Evolutionary conservation across 306 rosid species (phyloP).

Genomic region (Sesbania bispinosa): DNA sequence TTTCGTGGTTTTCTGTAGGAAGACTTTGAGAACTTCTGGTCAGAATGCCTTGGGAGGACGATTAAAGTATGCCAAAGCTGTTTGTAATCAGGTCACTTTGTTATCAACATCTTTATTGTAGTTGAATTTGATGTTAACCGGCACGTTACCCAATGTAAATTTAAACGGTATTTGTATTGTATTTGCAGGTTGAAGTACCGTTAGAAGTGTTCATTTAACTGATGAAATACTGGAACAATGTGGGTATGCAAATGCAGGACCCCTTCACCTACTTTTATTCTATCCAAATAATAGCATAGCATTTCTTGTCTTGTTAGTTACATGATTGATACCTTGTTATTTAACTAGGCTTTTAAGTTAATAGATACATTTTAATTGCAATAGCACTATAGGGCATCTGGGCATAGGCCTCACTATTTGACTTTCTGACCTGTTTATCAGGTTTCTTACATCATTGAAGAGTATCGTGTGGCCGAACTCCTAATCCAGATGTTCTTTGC

Average conservation of each 20-base stretch:
- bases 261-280: not conserved
- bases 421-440: constrained; percentile 30
- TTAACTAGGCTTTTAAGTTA: not conserved
- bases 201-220: constrained; percentile 91
- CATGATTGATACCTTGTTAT: no score
- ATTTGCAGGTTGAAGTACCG: constrained; percentile 71
- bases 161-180: not conserved
- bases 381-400: not conserved
- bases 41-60: constrained; percentile 98
- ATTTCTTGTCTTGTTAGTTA: not conserved
- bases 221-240: constrained; percentile 91
- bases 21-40: constrained; percentile 91
- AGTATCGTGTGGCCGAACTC: constrained; percentile 92
- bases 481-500: constrained; percentile 91
- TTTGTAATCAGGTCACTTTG: constrained; percentile 66
- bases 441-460: constrained; percentile 87
- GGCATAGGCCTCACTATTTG: not conserved
- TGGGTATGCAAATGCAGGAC: constrained; percentile 58
- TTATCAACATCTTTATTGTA: not conserved
- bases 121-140: not conserved
- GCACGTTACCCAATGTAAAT: not conserved
- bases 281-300: not conserved
- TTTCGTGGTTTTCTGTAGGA: constrained; percentile 51
- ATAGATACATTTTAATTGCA: not conserved
- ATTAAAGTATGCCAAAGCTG: constrained; percentile 82